phyloP scores from a whole-genome alignment of 139 green algal species.

The Ettlia oleoabundans region DNA sequence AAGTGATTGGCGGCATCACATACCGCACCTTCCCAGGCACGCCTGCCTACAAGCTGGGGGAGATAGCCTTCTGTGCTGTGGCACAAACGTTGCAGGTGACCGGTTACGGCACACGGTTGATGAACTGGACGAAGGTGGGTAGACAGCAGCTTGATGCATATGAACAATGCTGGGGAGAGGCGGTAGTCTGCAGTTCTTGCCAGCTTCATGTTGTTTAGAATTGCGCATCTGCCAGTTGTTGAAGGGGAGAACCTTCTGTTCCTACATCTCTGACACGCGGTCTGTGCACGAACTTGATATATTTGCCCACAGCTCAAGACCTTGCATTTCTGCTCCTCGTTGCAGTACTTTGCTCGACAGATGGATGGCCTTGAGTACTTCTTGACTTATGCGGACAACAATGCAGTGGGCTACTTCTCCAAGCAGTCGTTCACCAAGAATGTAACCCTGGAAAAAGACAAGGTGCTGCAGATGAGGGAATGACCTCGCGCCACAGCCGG shows the following conservation, averaged over 20 bases:
- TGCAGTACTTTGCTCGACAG: conserved; percentile 74
- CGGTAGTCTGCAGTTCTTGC: neutral
- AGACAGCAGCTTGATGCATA: neutral
- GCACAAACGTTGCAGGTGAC: conserved; percentile 91
- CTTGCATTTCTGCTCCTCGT: neutral
- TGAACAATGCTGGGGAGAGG: neutral
- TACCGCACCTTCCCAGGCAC: conserved; percentile 84
- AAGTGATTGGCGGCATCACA: conserved; percentile 94
- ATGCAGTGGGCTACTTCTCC: conserved; percentile 97
- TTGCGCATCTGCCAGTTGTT: no score
- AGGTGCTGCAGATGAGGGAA: no score
- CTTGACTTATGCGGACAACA: conserved; percentile 99
- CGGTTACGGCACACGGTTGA: conserved; percentile 95
- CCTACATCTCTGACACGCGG: no score
- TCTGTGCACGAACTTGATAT: no score
- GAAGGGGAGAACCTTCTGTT: no score
- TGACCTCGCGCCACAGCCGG: no score
- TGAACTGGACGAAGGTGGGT: conserved; percentile 93
- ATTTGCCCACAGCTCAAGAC: no score
- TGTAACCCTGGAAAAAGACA: conserved; percentile 74
- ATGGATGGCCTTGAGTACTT: conserved; percentile 87
- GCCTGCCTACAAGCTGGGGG: conserved; percentile 73
- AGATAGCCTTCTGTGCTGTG: conserved; percentile 99
- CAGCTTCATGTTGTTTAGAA: no score
- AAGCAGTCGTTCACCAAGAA: conserved; percentile 97